A percentile compares a stretch with the other conserved stretches of the same genome.
Conservation (phyloP, 1,139 yeast species). For the Debaryomyces sp. region DNA sequence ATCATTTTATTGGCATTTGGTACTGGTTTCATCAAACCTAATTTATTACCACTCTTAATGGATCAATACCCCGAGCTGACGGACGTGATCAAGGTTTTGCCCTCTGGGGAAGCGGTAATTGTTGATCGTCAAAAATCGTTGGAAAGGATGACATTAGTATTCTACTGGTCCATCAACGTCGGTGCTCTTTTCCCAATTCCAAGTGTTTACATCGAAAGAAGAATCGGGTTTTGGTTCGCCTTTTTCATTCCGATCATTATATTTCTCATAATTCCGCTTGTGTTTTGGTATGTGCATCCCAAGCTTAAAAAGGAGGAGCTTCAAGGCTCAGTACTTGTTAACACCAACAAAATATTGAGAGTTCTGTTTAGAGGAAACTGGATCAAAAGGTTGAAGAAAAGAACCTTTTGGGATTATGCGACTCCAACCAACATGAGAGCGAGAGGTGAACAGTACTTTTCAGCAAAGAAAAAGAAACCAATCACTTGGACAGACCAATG, state of each 20-base stretch:
- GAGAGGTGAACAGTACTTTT: conserved; percentile 41
- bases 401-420: conserved; percentile 57
- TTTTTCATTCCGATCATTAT: conserved; percentile 59
- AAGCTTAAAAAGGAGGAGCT: conserved; percentile 41
- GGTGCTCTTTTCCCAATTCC: conserved; percentile 82
- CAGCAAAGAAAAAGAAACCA: conserved; percentile 29
- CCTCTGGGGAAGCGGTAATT: conserved; percentile 67
- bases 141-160: conserved; percentile 74
- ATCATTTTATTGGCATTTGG: conserved; percentile 42
- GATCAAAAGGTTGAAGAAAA: conserved; percentile 35
- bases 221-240: conserved; percentile 79
- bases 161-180: conserved; percentile 78
- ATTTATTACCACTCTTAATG: conserved; percentile 52
- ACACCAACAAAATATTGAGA: conserved; percentile 41
- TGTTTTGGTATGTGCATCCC: conserved; percentile 41
- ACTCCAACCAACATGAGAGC: conserved; percentile 51
- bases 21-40: conserved; percentile 55
- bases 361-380: conserved; percentile 45
- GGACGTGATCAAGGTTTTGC: conserved; percentile 60
- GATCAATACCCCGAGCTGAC: conserved; percentile 55
- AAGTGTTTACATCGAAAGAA: conserved; percentile 70
- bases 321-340: conserved; percentile 52
- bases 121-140: conserved; percentile 74
- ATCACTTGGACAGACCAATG: conserved; percentile 57
- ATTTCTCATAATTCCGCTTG: conserved; percentile 51